Percentiles rank a stretch among this genome's conserved stretches.
Evolutionary conservation across 2,329 filamentous ascomycete genomes (phyloP).

Genomic region (Phialemoniopsis sp.): DNA sequence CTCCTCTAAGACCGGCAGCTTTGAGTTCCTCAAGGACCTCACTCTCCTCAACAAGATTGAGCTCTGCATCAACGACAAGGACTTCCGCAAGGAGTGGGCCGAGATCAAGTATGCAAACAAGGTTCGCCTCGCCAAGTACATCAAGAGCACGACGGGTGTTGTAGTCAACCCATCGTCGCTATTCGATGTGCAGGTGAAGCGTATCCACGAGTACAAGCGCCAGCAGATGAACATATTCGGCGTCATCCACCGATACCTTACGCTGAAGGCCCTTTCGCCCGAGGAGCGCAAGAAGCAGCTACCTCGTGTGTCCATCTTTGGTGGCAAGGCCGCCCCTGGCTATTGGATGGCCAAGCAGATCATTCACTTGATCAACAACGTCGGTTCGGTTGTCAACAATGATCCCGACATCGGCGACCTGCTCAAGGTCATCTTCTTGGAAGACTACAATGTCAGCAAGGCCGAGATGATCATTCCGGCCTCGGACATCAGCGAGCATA

Average conservation of each 20-base stretch:
- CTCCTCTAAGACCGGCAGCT: slow-evolving; percentile 78
- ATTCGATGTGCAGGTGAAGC: slow-evolving; percentile 97
- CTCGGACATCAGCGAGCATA: slow-evolving; percentile 96
- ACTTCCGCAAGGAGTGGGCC: slow-evolving; percentile 90
- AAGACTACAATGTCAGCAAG: slow-evolving; percentile 99
- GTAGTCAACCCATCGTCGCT: slow-evolving; percentile 82
- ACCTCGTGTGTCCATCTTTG: slow-evolving; percentile 91
- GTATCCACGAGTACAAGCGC: slow-evolving; percentile 98
- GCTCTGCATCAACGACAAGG: slow-evolving; percentile 75
- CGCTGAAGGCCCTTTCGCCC: slow-evolving; percentile 78
- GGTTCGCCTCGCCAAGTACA: slow-evolving; percentile 83
- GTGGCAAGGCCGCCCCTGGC: slow-evolving; percentile 93
- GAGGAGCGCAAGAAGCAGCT: slow-evolving; percentile 83
- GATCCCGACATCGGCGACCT: slow-evolving; percentile 89
- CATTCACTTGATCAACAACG: slow-evolving; percentile 93
- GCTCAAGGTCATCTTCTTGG: slow-evolving; percentile 94
- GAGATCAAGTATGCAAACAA: slow-evolving; percentile 98
- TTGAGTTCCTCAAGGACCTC: slow-evolving; percentile 86
- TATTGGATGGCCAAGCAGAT: slow-evolving; percentile 99
- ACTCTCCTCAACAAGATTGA: slow-evolving; percentile 85
- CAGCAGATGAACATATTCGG: slow-evolving; percentile 99
- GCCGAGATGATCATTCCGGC: slow-evolving; percentile 94
- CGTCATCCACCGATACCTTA: slow-evolving; percentile 89
- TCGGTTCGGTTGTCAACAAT: slow-evolving; percentile 85
- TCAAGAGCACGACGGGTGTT: slow-evolving; percentile 76